A percentile compares a stretch with the other conserved stretches of the same genome.
Conservation (phyloP, 2,329 filamentous ascomycete species). For the Ceratocystis harringtonii region DNA sequence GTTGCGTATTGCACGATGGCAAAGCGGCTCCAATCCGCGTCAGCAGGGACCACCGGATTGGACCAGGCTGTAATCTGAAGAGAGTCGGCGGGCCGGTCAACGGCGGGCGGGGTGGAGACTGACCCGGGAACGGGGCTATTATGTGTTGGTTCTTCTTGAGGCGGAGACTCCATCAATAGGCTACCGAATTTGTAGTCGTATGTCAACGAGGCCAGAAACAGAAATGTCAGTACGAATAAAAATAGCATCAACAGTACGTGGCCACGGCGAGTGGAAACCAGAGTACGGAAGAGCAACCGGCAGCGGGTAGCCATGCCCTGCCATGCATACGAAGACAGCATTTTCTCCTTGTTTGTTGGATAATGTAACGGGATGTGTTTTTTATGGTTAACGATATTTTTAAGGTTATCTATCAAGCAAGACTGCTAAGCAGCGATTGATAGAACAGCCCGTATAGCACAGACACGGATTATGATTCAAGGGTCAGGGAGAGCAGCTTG, state of each 20-base stretch:
- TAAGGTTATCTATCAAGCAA: too few species aligned
- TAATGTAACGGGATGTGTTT: background rate
- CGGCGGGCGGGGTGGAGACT: too few species aligned
- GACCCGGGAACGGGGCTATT: background rate
- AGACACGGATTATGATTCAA: too few species aligned
- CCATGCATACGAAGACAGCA: background rate
- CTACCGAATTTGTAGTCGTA: background rate
- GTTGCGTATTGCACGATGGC: constrained; percentile 38
- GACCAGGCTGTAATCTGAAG: background rate
- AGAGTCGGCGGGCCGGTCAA: background rate
- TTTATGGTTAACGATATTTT: background rate
- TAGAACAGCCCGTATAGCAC: too few species aligned
- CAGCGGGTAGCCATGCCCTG: background rate
- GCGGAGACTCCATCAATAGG: background rate
- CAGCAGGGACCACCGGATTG: constrained; percentile 7
- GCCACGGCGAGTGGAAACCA: background rate
- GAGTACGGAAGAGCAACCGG: background rate
- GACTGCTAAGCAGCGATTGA: too few species aligned
- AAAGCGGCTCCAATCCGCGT: constrained; percentile 30
- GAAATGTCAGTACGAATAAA: background rate
- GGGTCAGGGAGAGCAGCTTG: too few species aligned
- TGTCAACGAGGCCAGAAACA: background rate
- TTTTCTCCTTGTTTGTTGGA: background rate
- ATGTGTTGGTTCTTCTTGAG: background rate
- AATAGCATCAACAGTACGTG: background rate